These are phyloP conservation scores for Peribolospora kevripleyi DNA, from an alignment of 768 basidiomycete genomes.

Conservation along the genomic window DNA sequence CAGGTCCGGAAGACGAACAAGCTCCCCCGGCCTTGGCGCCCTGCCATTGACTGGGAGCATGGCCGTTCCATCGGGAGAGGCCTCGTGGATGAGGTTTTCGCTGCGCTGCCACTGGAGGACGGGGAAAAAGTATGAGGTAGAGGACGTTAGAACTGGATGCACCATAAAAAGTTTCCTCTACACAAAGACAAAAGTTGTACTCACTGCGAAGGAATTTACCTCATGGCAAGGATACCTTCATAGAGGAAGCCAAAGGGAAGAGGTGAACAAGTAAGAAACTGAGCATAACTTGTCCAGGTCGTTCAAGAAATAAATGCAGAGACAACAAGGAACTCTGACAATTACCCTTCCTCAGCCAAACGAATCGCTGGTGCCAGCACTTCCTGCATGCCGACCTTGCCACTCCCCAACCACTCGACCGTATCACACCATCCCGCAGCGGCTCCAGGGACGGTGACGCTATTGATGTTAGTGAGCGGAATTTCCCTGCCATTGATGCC, in stretches of 20 bases:
- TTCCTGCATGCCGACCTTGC: conserved; percentile 39
- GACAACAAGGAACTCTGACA: not conserved
- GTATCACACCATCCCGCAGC: conserved; percentile 90
- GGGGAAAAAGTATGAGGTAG: no score
- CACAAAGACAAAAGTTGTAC: no score
- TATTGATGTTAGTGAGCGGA: conserved; percentile 53
- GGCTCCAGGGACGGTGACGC: conserved; percentile 33
- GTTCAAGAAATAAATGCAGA: no score
- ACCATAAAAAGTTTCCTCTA: no score
- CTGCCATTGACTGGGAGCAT: conserved; percentile 56
- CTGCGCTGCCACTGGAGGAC: conserved; percentile 27
- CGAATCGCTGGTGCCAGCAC: conserved; percentile 70
- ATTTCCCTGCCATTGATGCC: conserved; percentile 47
- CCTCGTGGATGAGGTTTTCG: conserved; percentile 48
- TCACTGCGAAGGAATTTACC: not conserved
- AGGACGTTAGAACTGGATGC: no score
- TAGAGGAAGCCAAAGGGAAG: not conserved
- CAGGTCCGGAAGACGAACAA: conserved; percentile 33
- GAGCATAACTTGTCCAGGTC: not conserved
- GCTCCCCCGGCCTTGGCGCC: conserved; percentile 60
- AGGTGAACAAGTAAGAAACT: no score
- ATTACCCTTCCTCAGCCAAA: conserved; percentile 68
- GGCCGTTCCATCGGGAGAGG: conserved; percentile 62
- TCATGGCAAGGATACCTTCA: not conserved
- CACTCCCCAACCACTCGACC: conserved; percentile 54